Evolutionary conservation across 345 rosid species (phyloP).

Genomic region (Geranium rotundifolium): DNA sequence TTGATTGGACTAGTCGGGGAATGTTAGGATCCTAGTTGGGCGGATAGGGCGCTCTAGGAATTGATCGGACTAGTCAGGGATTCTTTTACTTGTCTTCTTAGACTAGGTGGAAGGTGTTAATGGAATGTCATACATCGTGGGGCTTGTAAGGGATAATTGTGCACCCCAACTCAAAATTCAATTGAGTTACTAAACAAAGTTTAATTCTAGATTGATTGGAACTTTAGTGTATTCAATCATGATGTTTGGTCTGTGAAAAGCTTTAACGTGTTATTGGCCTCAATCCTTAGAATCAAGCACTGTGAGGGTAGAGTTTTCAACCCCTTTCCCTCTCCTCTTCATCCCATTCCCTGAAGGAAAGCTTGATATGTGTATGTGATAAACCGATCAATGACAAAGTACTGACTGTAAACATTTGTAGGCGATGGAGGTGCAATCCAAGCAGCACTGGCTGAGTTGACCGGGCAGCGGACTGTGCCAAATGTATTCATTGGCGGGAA

Average conservation of each 20-base stretch:
- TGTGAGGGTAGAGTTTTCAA: no score
- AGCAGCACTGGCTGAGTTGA: constrained; percentile 53
- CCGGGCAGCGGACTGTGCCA: constrained; percentile 63
- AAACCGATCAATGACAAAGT: background rate
- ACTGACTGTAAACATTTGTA: constrained; percentile 5
- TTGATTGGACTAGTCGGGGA: no score
- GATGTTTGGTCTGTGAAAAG: background rate
- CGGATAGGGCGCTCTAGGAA: no score
- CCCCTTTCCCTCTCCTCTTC: background rate
- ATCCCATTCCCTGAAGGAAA: background rate
- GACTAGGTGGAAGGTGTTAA: no score
- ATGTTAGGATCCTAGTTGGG: no score
- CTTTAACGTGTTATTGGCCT: background rate
- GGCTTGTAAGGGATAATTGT: no score
- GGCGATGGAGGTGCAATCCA: constrained; percentile 62
- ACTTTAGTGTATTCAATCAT: background rate
- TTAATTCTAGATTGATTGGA: background rate
- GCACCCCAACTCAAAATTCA: no score
- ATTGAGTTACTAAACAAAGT: no score
- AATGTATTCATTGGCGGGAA: constrained; percentile 66
- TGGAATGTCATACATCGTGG: no score
- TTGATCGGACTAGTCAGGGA: no score
- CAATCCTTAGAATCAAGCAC: background rate
- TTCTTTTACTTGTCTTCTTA: no score
- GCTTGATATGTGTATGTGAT: no score